phyloP scores from a whole-genome alignment of 169 alveolate species.

The Eimeria brunetti region DNA sequence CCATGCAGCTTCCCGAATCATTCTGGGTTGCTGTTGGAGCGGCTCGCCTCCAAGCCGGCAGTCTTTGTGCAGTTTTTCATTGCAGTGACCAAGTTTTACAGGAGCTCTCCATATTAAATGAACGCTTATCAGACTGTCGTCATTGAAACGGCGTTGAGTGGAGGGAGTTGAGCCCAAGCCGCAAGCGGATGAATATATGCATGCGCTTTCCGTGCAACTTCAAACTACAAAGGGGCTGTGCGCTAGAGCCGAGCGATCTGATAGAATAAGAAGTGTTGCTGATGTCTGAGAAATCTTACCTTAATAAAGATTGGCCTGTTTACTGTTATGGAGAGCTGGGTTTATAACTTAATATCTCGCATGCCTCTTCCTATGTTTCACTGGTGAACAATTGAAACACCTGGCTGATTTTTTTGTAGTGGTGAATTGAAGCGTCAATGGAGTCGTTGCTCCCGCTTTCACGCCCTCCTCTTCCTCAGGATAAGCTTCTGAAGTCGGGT shows the following conservation, averaged over 20 bases:
- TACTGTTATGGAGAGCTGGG: neutral
- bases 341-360: too few species aligned
- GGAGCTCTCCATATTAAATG: neutral
- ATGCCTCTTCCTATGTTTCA: neutral
- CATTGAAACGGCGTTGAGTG: too few species aligned
- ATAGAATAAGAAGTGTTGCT: neutral
- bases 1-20: neutral
- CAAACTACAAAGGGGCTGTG: neutral
- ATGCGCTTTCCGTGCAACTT: neutral
- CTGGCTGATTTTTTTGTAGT: neutral
- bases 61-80: neutral
- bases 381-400: neutral
- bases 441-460: constrained; percentile 53
- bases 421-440: constrained; percentile 15
- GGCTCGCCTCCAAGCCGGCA: neutral
- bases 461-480: constrained; percentile 49
- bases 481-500: constrained; percentile 2
- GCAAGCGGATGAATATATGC: neutral
- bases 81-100: neutral
- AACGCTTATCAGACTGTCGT: neutral
- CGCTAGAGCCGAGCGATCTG: neutral
- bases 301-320: neutral
- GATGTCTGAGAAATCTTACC: neutral
- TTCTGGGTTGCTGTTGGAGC: neutral
- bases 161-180: neutral